Evolutionary conservation across 805 yeast genomes (phyloP).

Genomic region (Debaryomyces hansenii): DNA sequence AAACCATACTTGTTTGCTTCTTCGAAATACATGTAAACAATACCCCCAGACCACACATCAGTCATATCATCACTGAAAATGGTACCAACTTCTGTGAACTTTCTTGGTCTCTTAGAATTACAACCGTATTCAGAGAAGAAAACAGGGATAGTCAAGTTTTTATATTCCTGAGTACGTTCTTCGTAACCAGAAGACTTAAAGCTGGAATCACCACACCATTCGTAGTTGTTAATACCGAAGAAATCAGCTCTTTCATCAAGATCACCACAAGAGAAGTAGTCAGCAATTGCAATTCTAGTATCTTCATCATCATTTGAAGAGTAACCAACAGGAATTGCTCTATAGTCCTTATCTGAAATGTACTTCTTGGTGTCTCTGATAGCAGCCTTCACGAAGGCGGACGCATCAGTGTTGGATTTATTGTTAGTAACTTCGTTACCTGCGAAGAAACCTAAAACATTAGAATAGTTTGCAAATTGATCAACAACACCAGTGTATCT

Average conservation of each 20-base stretch:
- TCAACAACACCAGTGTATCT: slow-evolving; percentile 86
- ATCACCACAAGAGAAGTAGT: slow-evolving; percentile 83
- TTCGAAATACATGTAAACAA: slow-evolving; percentile 87
- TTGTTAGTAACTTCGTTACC: slow-evolving; percentile 97
- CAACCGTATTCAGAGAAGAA: slow-evolving; percentile 92
- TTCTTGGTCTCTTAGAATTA: slow-evolving; percentile 70
- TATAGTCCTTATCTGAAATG: slow-evolving; percentile 63
- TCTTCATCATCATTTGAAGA: slow-evolving; percentile 86
- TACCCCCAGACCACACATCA: slow-evolving; percentile 92
- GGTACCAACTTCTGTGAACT: slow-evolving; percentile 72
- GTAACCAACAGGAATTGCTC: slow-evolving; percentile 90
- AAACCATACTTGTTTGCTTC: slow-evolving; percentile 83
- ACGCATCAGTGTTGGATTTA: slow-evolving; percentile 77
- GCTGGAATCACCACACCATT: slow-evolving; percentile 76
- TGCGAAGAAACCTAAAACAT: slow-evolving; percentile 91
- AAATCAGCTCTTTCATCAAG: slow-evolving; percentile 66
- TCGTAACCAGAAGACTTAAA: slow-evolving; percentile 66
- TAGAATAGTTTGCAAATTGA: slow-evolving; percentile 70
- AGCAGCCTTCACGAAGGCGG: slow-evolving; percentile 95
- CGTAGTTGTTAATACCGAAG: slow-evolving; percentile 85
- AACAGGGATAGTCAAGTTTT: slow-evolving; percentile 72
- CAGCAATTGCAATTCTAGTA: slow-evolving; percentile 77
- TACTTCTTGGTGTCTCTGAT: slow-evolving; percentile 84
- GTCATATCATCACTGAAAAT: slow-evolving; percentile 73
- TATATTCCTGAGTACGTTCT: slow-evolving; percentile 69